Evolutionary conservation across 2,329 filamentous ascomycete species (phyloP).

Genomic region (Diaporthe humulicola): DNA sequence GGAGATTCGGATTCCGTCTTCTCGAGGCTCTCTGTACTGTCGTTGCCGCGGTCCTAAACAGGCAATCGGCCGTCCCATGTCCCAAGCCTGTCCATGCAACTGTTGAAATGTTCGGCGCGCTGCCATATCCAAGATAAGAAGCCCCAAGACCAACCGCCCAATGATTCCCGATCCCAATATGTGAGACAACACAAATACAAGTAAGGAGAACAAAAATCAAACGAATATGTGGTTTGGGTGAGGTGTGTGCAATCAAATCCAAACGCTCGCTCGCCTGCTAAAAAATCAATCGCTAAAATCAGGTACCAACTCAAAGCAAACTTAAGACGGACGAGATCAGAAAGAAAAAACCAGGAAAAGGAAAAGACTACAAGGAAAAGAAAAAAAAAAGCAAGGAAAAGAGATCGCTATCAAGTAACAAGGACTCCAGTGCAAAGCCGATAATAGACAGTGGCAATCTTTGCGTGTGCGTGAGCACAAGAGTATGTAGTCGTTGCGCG

Average conservation of each 20-base stretch:
- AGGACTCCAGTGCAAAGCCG: constrained; percentile 45
- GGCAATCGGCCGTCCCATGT: constrained; percentile 36
- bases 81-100: constrained; percentile 39
- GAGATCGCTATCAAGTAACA: constrained; percentile 49
- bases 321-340: constrained; percentile 37
- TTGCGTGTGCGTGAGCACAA: constrained; percentile 41
- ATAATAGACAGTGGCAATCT: constrained; percentile 49
- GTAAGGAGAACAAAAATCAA: constrained; percentile 42
- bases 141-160: constrained; percentile 34
- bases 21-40: constrained; percentile 40
- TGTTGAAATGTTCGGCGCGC: constrained; percentile 40
- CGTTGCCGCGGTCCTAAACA: constrained; percentile 38
- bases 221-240: not conserved
- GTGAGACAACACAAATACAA: constrained; percentile 44
- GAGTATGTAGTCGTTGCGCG: constrained; percentile 39
- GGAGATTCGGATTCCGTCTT: constrained; percentile 31
- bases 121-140: constrained; percentile 41
- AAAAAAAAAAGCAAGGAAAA: constrained; percentile 47
- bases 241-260: constrained; percentile 42
- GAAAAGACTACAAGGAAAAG: constrained; percentile 45
- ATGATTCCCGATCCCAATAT: constrained; percentile 35
- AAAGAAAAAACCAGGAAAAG: constrained; percentile 44
- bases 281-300: constrained; percentile 41
- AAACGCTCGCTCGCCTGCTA: constrained; percentile 56
- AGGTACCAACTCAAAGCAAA: constrained; percentile 46